Conservation (phyloP, 2,329 filamentous ascomycete genomes). For the Alternaria brassicae region DNA sequence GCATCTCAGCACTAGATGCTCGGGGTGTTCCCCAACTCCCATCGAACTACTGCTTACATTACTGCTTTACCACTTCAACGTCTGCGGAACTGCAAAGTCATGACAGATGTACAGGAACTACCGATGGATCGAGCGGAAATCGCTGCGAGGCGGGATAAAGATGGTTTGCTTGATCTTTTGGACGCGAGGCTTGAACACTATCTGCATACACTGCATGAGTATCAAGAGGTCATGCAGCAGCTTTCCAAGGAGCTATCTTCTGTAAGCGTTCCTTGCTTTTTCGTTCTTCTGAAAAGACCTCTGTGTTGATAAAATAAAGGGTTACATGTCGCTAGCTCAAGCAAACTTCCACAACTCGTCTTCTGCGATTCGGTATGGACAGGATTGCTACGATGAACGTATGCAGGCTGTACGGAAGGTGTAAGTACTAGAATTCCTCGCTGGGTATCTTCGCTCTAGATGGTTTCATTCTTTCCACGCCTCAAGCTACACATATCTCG, state of each 20-base stretch:
- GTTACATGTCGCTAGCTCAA: constrained; percentile 66
- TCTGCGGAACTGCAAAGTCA: constrained; percentile 1
- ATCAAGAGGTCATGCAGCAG: constrained; percentile 64
- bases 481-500: neutral
- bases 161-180: constrained; percentile 55
- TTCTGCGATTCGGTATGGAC: constrained; percentile 70
- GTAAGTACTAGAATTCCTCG: constrained; percentile 34
- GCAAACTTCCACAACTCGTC: constrained; percentile 75
- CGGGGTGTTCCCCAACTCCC: neutral
- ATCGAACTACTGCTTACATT: neutral
- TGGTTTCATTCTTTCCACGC: neutral
- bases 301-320: constrained; percentile 36
- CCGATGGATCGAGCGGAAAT: neutral
- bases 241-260: constrained; percentile 63
- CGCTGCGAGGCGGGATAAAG: constrained; percentile 21
- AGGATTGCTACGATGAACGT: constrained; percentile 74
- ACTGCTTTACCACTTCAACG: neutral
- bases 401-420: constrained; percentile 68
- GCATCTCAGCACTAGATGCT: constrained; percentile 7
- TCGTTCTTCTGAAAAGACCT: neutral
- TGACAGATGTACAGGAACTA: constrained; percentile 18
- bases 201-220: constrained; percentile 70
- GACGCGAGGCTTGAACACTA: constrained; percentile 71
- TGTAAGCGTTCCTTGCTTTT: constrained; percentile 49
- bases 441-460: no score